These are phyloP conservation scores for Puccinia hordei DNA, from an alignment of 1,284 basidiomycete genomes.

Conservation along the genomic window DNA sequence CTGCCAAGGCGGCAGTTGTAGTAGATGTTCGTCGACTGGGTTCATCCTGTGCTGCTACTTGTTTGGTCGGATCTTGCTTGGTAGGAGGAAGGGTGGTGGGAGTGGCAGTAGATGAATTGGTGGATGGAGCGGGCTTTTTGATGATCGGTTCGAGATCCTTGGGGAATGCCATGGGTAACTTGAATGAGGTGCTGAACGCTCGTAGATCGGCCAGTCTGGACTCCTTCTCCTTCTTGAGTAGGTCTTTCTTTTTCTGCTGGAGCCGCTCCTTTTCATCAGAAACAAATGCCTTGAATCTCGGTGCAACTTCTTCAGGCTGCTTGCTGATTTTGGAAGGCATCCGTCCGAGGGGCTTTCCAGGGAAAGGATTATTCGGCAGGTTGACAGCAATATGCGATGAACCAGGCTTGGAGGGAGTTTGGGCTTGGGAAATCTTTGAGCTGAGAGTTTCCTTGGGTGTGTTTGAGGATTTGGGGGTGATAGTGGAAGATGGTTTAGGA, in stretches of 20 bases:
- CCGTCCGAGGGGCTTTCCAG: constrained; percentile 44
- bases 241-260: constrained; percentile 83
- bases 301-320: constrained; percentile 54
- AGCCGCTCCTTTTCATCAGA: constrained; percentile 82
- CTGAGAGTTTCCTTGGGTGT: constrained; percentile 32
- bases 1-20: constrained; percentile 72
- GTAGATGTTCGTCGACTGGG: constrained; percentile 75
- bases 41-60: constrained; percentile 68
- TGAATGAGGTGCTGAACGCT: constrained; percentile 89
- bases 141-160: constrained; percentile 90
- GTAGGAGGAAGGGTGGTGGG: no score
- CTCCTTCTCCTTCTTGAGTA: constrained; percentile 90
- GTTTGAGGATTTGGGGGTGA: constrained; percentile 24
- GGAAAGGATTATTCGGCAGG: constrained; percentile 17
- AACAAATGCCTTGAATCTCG: constrained; percentile 79
- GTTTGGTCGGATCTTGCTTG: constrained; percentile 61
- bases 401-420: not conserved
- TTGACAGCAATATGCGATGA: constrained; percentile 46
- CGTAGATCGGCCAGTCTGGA: constrained; percentile 85
- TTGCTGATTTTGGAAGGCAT: not conserved
- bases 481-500: constrained; percentile 15
- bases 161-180: constrained; percentile 84
- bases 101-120: constrained; percentile 50
- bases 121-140: constrained; percentile 54
- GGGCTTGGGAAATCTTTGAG: not conserved